These are phyloP conservation scores for Backusella mclennaniae DNA, from an alignment of 192 early-diverging fungal species.

Conservation along the genomic window DNA sequence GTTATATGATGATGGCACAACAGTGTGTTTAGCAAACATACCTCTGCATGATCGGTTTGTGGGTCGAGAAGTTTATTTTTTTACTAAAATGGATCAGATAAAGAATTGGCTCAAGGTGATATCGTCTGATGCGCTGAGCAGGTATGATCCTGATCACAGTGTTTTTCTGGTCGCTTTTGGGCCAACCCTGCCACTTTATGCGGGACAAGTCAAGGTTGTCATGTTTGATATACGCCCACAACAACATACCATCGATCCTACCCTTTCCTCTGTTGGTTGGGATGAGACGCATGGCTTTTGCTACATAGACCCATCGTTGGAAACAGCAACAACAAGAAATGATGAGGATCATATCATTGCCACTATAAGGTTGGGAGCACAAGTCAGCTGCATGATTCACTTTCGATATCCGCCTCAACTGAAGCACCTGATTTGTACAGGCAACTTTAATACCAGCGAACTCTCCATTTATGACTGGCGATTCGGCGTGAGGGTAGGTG, in stretches of 20 bases:
- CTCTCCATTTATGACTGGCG: constrained; percentile 37
- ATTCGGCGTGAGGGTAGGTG: constrained; percentile 27
- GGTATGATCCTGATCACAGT: constrained; percentile 17
- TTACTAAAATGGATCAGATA: constrained; percentile 20
- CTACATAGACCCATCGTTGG: not conserved
- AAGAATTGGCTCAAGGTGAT: constrained; percentile 19
- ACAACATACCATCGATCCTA: not conserved
- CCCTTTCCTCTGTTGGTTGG: not conserved
- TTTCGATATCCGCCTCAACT: constrained; percentile 26
- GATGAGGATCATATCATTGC: not conserved
- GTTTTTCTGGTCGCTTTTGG: constrained; percentile 26
- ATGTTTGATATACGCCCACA: not conserved
- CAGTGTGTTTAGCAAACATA: constrained; percentile 20
- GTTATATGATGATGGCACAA: constrained; percentile 28
- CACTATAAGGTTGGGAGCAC: constrained; percentile 21
- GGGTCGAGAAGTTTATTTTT: constrained; percentile 29
- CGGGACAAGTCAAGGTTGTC: not conserved
- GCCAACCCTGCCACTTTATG: constrained; percentile 1
- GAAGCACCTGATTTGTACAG: constrained; percentile 32
- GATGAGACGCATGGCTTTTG: not conserved
- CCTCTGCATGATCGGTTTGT: constrained; percentile 19
- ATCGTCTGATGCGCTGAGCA: constrained; percentile 11
- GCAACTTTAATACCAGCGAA: constrained; percentile 24
- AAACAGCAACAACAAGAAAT: not conserved
- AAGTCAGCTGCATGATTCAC: constrained; percentile 37